Conservation (phyloP, 1,284 basidiomycete species). For the Moniliella sp. region DNA sequence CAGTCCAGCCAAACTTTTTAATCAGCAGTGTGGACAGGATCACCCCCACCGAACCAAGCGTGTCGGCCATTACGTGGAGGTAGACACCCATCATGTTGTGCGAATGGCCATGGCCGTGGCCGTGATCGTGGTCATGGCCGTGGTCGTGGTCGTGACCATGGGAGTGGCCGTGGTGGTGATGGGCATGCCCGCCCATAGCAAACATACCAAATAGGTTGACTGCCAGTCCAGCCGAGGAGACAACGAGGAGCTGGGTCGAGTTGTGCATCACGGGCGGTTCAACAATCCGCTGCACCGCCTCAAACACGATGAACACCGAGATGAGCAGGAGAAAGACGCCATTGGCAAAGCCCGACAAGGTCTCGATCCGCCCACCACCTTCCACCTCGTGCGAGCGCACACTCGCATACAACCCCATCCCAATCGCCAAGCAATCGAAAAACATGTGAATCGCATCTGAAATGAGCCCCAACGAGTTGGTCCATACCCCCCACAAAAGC, state of each 20-base stretch:
- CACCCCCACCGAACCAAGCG: constrained; percentile 74
- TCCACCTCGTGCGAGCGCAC: constrained; percentile 91
- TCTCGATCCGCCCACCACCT: constrained; percentile 95
- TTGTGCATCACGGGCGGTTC: constrained; percentile 88
- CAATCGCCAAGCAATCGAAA: constrained; percentile 94
- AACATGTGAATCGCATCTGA: constrained; percentile 99
- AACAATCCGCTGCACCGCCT: constrained; percentile 81
- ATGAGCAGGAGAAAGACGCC: constrained; percentile 89
- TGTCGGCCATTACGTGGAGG: constrained; percentile 42
- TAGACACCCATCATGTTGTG: constrained; percentile 99
- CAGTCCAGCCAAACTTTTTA: constrained; percentile 93
- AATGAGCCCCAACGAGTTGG: constrained; percentile 83
- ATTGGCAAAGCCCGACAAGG: constrained; percentile 89
- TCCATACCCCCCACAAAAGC: constrained; percentile 57
- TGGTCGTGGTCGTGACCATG: constrained; percentile 35
- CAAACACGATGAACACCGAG: constrained; percentile 91
- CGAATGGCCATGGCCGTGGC: constrained; percentile 46
- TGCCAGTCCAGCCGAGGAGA: constrained; percentile 64
- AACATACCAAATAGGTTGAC: constrained; percentile 98
- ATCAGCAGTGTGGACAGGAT: constrained; percentile 91
- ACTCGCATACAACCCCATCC: constrained; percentile 78
- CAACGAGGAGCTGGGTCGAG: constrained; percentile 69
- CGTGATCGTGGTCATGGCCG: constrained; percentile 30
- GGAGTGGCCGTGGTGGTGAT: constrained; percentile 11
- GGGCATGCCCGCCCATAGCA: constrained; percentile 52